A percentile compares a stretch with the other conserved stretches of the same genome.
Conservation (phyloP, 129 eudicot species). For the Smallanthus sonchifolius region DNA sequence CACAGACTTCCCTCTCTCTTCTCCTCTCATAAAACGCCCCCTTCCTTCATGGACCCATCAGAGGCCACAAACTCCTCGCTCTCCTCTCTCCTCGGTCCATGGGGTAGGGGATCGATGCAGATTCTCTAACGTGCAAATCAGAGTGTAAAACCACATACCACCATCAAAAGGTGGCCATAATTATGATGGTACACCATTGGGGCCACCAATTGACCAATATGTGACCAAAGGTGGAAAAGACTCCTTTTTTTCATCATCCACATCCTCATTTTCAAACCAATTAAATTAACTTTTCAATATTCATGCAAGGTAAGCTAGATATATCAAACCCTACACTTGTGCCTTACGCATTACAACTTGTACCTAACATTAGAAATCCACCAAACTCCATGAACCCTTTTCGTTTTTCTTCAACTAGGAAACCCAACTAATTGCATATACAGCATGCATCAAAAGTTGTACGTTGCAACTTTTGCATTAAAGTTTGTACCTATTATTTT, state of each 20-base stretch:
- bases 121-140: constrained; percentile 15
- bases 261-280: constrained; percentile 26
- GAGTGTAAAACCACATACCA: constrained; percentile 26
- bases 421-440: no score
- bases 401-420: no score
- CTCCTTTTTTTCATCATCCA: constrained; percentile 23
- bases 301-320: constrained; percentile 13
- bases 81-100: no score
- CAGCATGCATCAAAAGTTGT: no score
- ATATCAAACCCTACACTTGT: constrained; percentile 9
- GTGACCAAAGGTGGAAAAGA: constrained; percentile 32
- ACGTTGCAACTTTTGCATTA: no score
- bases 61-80: no score
- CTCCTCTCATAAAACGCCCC: no score
- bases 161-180: constrained; percentile 35
- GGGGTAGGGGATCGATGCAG: no score
- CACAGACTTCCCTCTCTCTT: no score
- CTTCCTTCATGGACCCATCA: no score
- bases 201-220: constrained; percentile 60
- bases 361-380: background rate
- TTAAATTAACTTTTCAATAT: constrained; percentile 31
- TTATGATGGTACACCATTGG: constrained; percentile 38
- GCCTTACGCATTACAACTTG: background rate
- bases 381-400: no score
- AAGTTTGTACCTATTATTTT: background rate